Base-by-base conservation (phyloP, 2,329 filamentous ascomycete species). In the Colletotrichum sp. region DNA sequence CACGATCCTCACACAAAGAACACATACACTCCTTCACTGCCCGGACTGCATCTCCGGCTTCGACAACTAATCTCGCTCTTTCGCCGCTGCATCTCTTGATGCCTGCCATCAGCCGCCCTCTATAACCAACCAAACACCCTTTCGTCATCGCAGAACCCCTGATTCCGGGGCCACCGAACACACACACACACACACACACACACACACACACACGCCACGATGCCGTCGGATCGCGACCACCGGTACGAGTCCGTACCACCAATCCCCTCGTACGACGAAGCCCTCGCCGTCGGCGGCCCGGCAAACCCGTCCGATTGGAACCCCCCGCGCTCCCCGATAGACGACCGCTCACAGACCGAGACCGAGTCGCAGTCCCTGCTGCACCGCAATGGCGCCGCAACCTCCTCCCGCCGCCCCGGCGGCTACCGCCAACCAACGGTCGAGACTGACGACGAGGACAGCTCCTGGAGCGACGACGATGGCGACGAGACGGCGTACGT, bases 391-490 rank as follows among this genome's bases (percentile, higher is more conserved):
- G 86, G 82, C 71, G 81, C 81, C 43, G 78, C 83, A 8, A 82
- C 85, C 30, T 83, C 84, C 10, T 85, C 86, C 43, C 84, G 87
- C 72, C 86, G 88, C 74, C 86, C 87, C 48, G 82, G 83, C 62
- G 92, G 92, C 77, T 98, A 98, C 84, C 92, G 92, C 36, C 90
- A 93, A 48, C 96, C 96, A 2, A 96, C 94, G 2, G 96, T 96
- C 77, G 94, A 97, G 84, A 89, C 86, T 2, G 96, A 95, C 73
- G 93, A 92, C 76, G 93, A 96, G 77, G 89, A 88, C 74, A 88
- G 88, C 78, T 81, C 88, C 30, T 87, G 91, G 84, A 87, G 83
- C 85, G 86, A 88, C 32, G 86, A 84, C 26, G 86, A 86, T 52
- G 82, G 83, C 68, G 82, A 84, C 36, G 90, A 94, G 78, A 91